Evolutionary conservation across 192 early-diverging fungal genomes (phyloP), one percentile per base, ranked within the genome.

Genomic region (Entomortierella chlamydospora): DNA sequence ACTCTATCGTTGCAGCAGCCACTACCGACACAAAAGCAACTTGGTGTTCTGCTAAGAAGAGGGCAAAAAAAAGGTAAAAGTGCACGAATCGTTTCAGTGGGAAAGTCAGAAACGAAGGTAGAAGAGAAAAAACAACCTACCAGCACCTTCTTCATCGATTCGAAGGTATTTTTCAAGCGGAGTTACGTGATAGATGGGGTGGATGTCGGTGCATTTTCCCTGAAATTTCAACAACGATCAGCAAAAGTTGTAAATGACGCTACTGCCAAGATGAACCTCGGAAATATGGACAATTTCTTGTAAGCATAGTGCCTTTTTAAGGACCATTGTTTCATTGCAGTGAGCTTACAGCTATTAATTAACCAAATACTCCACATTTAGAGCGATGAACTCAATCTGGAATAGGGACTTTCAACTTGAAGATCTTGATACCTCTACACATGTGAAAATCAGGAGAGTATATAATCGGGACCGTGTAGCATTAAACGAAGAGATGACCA

Each of bases 321-420:
- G 34, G 34, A 37, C 10, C 10, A 37, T 37, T 37, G 34, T 37
- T 37, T 37, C 34, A 37, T 37, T 4, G 34, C 34, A 37, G 34
- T 10, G 34, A 37, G 34, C 34, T 37, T 37, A 37, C 34, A 37
- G 34, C 34, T 47, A 47, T 47, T 47, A 47, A 47, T 20, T 20
- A 20, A 47, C 7, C 45, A 47, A 20, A 20, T 47, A 47, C 45
- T 47, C 13, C 12, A 47, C 20, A 47, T 20, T 20, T 20, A 47
- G 45, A 20, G 52, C 52, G 26, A 30, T 54, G 52, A 54, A 54
- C 52, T 25, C n/a, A 28, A 54, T 54, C 9, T 54, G 52, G 52
- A 54, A 54, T 28, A 54, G 3, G 23, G 52, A 54, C n/a, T 54
- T 28, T 30, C 52, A 54, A 30, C 52, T 54, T 18, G 11, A 54